These are phyloP conservation scores for Colletotrichum plurivorum DNA, from an alignment of 2,329 filamentous ascomycete species.

Conservation along the genomic window DNA sequence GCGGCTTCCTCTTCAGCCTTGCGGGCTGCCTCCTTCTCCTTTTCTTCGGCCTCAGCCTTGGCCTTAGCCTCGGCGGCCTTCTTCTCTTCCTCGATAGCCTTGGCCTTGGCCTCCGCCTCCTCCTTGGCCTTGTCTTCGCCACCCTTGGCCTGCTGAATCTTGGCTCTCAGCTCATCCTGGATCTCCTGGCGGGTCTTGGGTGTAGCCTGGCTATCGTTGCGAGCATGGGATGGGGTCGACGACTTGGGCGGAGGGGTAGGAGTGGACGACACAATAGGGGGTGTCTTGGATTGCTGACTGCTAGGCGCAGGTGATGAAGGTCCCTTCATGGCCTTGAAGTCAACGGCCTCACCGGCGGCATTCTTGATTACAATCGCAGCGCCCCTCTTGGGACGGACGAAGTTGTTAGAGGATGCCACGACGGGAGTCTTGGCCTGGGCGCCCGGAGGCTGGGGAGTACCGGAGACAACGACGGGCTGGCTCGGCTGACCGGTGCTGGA, in stretches of 20 bases:
- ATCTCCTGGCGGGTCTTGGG: conserved; percentile 86
- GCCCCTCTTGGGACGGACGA: conserved; percentile 74
- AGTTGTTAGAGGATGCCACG: conserved; percentile 59
- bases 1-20: conserved; percentile 29
- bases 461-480: conserved; percentile 72
- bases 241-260: conserved; percentile 86
- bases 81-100: conserved; percentile 54
- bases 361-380: conserved; percentile 89
- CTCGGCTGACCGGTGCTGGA: conserved; percentile 75
- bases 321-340: conserved; percentile 70
- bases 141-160: conserved; percentile 75
- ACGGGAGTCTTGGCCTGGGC: conserved; percentile 65
- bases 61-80: conserved; percentile 48
- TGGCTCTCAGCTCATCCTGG: conserved; percentile 84
- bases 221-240: conserved; percentile 76
- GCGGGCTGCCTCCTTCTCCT: conserved; percentile 50
- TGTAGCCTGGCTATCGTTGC: conserved; percentile 77
- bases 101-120: conserved; percentile 55
- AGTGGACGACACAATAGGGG: conserved; percentile 80
- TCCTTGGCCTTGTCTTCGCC: conserved; percentile 48
- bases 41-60: conserved; percentile 50
- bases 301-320: conserved; percentile 70
- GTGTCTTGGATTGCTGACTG: conserved; percentile 72
- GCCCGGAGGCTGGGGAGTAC: conserved; percentile 73
- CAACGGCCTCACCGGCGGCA: conserved; percentile 81